Evolutionary conservation across 257 asterid genomes (phyloP).

Genomic region (Nicotiana paniculata): DNA sequence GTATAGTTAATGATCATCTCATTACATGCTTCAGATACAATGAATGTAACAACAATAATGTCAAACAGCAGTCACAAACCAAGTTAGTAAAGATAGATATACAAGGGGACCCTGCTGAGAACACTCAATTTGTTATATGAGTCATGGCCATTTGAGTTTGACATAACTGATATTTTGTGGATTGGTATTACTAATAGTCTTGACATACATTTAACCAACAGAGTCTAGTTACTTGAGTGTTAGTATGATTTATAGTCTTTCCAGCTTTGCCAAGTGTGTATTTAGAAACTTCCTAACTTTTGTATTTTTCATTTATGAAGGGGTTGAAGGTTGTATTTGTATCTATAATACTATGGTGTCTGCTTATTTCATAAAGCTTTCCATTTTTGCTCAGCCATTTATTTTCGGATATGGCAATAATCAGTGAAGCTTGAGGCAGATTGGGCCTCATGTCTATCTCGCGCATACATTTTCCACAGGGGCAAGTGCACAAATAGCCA

Average conservation of each 20-base stretch:
- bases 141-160: slow-evolving; percentile 13
- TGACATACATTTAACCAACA: neutral
- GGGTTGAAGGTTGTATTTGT: neutral
- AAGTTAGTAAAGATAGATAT: slow-evolving; percentile 11
- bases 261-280: neutral
- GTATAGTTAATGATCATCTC: slow-evolving; percentile 67
- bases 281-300: neutral
- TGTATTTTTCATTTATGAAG: neutral
- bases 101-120: slow-evolving; percentile 17
- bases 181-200: neutral
- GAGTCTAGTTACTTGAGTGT: neutral
- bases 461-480: no score
- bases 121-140: neutral
- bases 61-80: slow-evolving; percentile 12
- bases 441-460: no score
- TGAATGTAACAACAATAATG: slow-evolving; percentile 25
- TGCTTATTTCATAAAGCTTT: neutral
- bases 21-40: slow-evolving; percentile 59
- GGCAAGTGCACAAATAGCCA: no score
- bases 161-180: neutral
- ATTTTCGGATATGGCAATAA: no score
- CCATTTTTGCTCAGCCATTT: neutral
- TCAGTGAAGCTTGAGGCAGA: no score
- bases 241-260: neutral
- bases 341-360: neutral